Percentiles rank a stretch among this genome's conserved stretches.
phyloP scores from a whole-genome alignment of 345 rosid genomes.

The Lumnitzera racemosa region DNA sequence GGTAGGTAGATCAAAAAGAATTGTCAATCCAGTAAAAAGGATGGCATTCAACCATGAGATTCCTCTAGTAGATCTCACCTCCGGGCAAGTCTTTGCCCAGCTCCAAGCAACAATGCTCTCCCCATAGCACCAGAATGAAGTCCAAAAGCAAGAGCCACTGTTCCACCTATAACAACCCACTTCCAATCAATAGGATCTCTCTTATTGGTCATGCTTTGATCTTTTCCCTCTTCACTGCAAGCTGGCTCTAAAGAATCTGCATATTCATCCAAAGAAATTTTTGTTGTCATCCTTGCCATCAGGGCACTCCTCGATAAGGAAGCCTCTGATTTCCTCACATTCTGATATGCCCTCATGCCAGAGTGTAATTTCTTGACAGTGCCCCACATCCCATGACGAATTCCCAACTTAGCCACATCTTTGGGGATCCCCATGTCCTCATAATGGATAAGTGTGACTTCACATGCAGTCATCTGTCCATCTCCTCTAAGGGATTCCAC shows the following conservation, averaged over 20 bases:
- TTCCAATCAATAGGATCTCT: conserved; percentile 73
- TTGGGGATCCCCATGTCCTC: conserved; percentile 99
- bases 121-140: conserved; percentile 66
- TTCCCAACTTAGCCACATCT: conserved; percentile 90
- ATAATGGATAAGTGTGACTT: conserved; percentile 73
- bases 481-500: conserved; percentile 89
- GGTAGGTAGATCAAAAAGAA: too few relatives aligned
- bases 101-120: conserved; percentile 69
- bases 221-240: conserved; percentile 32
- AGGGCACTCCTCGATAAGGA: conserved; percentile 60
- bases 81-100: conserved; percentile 71
- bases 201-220: conserved; percentile 5
- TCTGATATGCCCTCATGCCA: conserved; percentile 81
- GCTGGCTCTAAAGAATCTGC: conserved; percentile 31
- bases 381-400: conserved; percentile 99
- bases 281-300: conserved; percentile 68
- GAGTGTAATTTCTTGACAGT: conserved; percentile 78
- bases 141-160: conserved; percentile 69
- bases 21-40: too few relatives aligned
- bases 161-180: conserved; percentile 78
- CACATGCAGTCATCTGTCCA: conserved; percentile 75
- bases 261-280: conserved; percentile 35
- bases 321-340: conserved; percentile 47
- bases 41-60: too few relatives aligned
- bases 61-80: conserved; percentile 35